Evolutionary conservation across 1,284 basidiomycete species (phyloP).

Genomic region (Pseudozyma tsukubaensis): DNA sequence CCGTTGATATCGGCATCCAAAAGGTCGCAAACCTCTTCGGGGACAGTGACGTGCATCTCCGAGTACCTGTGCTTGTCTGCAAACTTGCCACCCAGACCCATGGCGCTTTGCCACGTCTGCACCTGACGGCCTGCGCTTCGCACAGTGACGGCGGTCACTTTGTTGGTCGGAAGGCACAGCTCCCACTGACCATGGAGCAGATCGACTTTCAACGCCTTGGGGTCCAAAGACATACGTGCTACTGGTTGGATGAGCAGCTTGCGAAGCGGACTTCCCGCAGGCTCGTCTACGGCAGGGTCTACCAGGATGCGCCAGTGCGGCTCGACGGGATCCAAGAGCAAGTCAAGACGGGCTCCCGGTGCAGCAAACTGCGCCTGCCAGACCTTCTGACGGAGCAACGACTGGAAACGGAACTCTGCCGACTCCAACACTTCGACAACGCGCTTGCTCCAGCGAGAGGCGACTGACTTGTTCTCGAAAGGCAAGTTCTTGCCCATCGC

Average conservation of each 20-base stretch:
- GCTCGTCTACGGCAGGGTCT: constrained; percentile 76
- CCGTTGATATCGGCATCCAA: constrained; percentile 87
- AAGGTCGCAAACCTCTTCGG: constrained; percentile 71
- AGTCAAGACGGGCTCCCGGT: constrained; percentile 78
- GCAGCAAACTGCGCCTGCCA: constrained; percentile 87
- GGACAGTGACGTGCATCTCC: constrained; percentile 76
- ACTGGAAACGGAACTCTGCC: constrained; percentile 56
- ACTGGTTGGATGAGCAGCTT: constrained; percentile 80
- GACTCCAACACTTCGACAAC: constrained; percentile 75
- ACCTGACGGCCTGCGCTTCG: constrained; percentile 79
- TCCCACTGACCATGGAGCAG: constrained; percentile 83
- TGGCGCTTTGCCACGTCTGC: constrained; percentile 83
- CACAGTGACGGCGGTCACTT: constrained; percentile 75
- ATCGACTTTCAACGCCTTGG: constrained; percentile 52
- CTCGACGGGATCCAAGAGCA: constrained; percentile 79
- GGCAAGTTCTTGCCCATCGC: constrained; percentile 70
- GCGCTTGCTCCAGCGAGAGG: constrained; percentile 78
- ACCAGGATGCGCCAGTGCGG: constrained; percentile 85
- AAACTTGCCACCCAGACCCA: constrained; percentile 81
- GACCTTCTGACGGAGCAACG: constrained; percentile 76
- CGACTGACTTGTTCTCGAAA: constrained; percentile 71
- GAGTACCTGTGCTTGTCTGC: constrained; percentile 79
- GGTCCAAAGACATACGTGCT: constrained; percentile 76
- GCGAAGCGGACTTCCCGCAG: constrained; percentile 84
- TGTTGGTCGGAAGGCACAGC: constrained; percentile 79